A percentile compares a stretch with the other conserved stretches of the same genome.
Evolutionary conservation across 305 asterid genomes (phyloP).

Genomic region (Rubia peregrina): DNA sequence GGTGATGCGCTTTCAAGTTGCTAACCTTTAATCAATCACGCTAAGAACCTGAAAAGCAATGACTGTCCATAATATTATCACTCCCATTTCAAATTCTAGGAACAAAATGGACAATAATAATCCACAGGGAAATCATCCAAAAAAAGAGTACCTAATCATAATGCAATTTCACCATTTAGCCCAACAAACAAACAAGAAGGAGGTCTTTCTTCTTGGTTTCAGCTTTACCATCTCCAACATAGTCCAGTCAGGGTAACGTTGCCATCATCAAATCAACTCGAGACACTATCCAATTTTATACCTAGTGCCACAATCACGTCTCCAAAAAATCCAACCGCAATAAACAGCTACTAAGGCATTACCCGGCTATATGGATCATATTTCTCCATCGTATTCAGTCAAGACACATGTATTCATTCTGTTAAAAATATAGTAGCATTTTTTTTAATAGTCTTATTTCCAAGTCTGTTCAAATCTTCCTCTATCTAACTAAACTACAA

Average conservation of each 20-base stretch:
- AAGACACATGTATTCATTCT: not conserved
- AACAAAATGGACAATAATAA: not conserved
- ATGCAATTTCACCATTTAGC: not conserved
- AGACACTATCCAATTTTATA: not conserved
- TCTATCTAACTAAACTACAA: not conserved
- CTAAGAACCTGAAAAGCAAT: conserved; percentile 19
- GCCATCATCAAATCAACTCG: not conserved
- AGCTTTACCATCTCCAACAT: not conserved
- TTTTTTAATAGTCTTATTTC: not conserved
- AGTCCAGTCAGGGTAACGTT: not conserved
- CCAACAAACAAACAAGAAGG: not conserved
- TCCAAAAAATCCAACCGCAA: not conserved
- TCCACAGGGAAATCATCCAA: not conserved
- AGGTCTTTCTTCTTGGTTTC: conserved; percentile 1
- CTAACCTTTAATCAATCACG: conserved; percentile 9
- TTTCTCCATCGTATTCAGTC: not conserved
- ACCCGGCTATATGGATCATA: not conserved
- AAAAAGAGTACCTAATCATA: not conserved
- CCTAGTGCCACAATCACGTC: not conserved
- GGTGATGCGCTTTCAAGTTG: conserved; percentile 6
- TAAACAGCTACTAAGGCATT: not conserved
- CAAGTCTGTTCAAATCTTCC: too few species aligned
- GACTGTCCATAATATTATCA: not conserved
- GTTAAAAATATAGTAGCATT: too few species aligned
- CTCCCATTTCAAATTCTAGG: not conserved